Evolutionary conservation across 2,329 filamentous ascomycete species (phyloP).

Genomic region (Dactylellina leptospora): DNA sequence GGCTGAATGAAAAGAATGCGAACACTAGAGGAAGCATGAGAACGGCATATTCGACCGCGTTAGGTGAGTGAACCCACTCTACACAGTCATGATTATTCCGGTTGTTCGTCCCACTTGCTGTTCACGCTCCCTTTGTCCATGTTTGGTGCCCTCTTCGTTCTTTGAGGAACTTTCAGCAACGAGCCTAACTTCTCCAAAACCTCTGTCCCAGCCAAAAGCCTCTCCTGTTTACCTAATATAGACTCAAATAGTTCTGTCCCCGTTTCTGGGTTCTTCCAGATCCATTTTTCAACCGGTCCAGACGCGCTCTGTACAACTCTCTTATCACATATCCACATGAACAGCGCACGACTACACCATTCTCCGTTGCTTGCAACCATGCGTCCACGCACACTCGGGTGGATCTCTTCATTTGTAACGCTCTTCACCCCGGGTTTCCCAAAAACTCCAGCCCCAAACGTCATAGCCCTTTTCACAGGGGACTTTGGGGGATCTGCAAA

Average conservation of each 20-base stretch:
- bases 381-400: constrained; percentile 46
- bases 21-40: neutral
- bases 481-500: constrained; percentile 39
- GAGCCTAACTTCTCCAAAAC: constrained; percentile 31
- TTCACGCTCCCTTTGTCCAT: constrained; percentile 42
- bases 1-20: too few species aligned
- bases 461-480: constrained; percentile 38
- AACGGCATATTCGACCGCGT: neutral
- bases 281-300: constrained; percentile 35
- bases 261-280: constrained; percentile 48
- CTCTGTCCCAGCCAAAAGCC: constrained; percentile 44
- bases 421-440: constrained; percentile 28
- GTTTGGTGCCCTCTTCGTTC: constrained; percentile 21
- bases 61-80: neutral
- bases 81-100: neutral
- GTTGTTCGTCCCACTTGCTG: constrained; percentile 41
- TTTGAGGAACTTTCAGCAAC: constrained; percentile 23
- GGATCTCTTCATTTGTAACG: constrained; percentile 45
- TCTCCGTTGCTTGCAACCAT: constrained; percentile 45
- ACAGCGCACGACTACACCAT: constrained; percentile 48
- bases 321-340: constrained; percentile 41
- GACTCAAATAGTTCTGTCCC: constrained; percentile 33
- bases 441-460: constrained; percentile 44
- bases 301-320: constrained; percentile 22
- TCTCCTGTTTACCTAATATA: constrained; percentile 33